Conservation (phyloP, 495 filamentous ascomycete species). For the Tuber brumale region DNA sequence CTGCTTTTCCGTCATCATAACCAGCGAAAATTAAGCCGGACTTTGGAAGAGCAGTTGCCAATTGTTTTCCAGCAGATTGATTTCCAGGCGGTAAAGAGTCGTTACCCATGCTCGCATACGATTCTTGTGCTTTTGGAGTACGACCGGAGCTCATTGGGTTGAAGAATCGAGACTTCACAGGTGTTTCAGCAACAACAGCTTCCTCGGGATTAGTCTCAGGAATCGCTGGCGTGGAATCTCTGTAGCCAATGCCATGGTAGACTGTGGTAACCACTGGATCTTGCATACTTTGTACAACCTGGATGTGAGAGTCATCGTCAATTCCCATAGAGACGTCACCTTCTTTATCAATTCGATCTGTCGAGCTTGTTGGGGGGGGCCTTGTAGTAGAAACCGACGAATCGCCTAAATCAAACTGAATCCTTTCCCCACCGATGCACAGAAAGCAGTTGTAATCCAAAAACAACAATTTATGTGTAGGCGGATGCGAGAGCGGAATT, state of each 20-base stretch:
- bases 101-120: conserved; percentile 19
- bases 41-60: not conserved
- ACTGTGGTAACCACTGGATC: not conserved
- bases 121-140: conserved; percentile 10
- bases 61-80: not conserved
- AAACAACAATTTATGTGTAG: conserved; percentile 22
- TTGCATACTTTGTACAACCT: conserved; percentile 24
- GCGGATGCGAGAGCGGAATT: conserved; percentile 16
- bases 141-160: conserved; percentile 33
- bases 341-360: not conserved
- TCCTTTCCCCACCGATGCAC: conserved; percentile 15
- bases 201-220: conserved; percentile 25
- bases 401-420: conserved; percentile 22
- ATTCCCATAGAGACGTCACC: conserved; percentile 10
- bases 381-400: not conserved
- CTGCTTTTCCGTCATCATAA: not conserved
- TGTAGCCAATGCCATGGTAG: not conserved
- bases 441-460: conserved; percentile 19
- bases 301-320: conserved; percentile 21
- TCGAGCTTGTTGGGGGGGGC: not conserved
- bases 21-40: conserved; percentile 12
- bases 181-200: conserved; percentile 31
- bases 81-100: conserved; percentile 9
- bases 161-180: conserved; percentile 36
- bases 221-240: conserved; percentile 18